Conservation (phyloP, 139 green algal genomes). For the Pycnococcus provasolii region DNA sequence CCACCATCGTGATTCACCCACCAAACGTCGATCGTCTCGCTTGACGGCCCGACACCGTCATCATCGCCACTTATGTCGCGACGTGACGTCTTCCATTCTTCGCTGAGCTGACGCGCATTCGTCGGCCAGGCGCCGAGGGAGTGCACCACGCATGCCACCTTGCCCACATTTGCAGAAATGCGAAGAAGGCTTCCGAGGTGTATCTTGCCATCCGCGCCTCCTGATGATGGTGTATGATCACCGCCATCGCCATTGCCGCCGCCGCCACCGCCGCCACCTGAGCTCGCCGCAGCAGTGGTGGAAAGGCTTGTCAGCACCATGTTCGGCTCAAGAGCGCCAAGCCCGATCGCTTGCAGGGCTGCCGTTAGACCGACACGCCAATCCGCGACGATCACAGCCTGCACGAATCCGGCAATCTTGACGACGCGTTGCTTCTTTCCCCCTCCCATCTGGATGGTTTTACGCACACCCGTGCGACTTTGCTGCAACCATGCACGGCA, state of each 20-base stretch:
- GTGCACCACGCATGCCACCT: no score
- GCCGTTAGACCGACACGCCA: slow-evolving; percentile 1
- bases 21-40: slow-evolving; percentile 21
- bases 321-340: slow-evolving; percentile 16
- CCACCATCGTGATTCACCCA: slow-evolving; percentile 31
- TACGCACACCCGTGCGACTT: neutral
- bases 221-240: slow-evolving; percentile 1
- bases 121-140: no score
- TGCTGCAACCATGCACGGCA: neutral
- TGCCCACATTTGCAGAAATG: no score
- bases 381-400: slow-evolving; percentile 4
- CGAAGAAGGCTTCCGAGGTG: no score
- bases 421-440: neutral
- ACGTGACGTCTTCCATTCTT: no score
- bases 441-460: neutral
- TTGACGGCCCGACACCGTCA: neutral
- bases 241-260: slow-evolving; percentile 11
- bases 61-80: neutral
- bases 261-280: slow-evolving; percentile 2
- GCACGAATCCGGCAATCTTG: slow-evolving; percentile 3
- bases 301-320: slow-evolving; percentile 5
- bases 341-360: neutral
- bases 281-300: neutral
- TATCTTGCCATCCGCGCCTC: neutral
- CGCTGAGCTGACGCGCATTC: no score